Conservation (phyloP, 2,329 filamentous ascomycete species). For the Aspergillus intermedius region DNA sequence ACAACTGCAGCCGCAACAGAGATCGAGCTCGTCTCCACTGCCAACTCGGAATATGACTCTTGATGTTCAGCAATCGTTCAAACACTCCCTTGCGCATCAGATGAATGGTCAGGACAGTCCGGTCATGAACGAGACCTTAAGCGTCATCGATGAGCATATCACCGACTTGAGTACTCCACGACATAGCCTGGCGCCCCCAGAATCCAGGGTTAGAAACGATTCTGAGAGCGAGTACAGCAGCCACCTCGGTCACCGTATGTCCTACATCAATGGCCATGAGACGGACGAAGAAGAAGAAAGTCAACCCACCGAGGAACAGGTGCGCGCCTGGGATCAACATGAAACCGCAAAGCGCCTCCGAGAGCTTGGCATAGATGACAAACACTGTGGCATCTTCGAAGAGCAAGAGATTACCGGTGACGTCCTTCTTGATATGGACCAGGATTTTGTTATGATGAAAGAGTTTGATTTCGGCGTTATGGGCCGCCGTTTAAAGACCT, state of each 20-base stretch:
- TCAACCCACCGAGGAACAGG: conserved; percentile 64
- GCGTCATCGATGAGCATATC: conserved; percentile 95
- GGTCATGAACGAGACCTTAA: conserved; percentile 89
- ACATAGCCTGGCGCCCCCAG: conserved; percentile 46
- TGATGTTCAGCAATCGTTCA: conserved; percentile 39
- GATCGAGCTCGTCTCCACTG: conserved; percentile 32
- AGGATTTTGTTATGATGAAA: conserved; percentile 90
- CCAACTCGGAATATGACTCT: conserved; percentile 29
- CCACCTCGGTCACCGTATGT: conserved; percentile 67
- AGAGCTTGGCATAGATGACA: conserved; percentile 73
- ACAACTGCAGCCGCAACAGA: conserved; percentile 11
- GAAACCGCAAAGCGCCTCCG: conserved; percentile 88
- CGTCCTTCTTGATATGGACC: conserved; percentile 88
- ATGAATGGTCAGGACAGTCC: conserved; percentile 57
- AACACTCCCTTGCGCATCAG: conserved; percentile 45
- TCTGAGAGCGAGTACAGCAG: conserved; percentile 88
- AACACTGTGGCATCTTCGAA: conserved; percentile 87
- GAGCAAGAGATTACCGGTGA: conserved; percentile 96
- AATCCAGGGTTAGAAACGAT: conserved; percentile 57
- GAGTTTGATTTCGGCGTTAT: conserved; percentile 91
- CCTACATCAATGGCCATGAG: conserved; percentile 89
- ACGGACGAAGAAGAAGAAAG: conserved; percentile 85
- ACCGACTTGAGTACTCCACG: conserved; percentile 68
- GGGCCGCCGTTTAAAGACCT: conserved; percentile 81
- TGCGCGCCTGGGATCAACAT: conserved; percentile 70